These are phyloP conservation scores for Pachysandra terminalis DNA, from an alignment of 164 flowering plant genomes.

Conservation along the genomic window DNA sequence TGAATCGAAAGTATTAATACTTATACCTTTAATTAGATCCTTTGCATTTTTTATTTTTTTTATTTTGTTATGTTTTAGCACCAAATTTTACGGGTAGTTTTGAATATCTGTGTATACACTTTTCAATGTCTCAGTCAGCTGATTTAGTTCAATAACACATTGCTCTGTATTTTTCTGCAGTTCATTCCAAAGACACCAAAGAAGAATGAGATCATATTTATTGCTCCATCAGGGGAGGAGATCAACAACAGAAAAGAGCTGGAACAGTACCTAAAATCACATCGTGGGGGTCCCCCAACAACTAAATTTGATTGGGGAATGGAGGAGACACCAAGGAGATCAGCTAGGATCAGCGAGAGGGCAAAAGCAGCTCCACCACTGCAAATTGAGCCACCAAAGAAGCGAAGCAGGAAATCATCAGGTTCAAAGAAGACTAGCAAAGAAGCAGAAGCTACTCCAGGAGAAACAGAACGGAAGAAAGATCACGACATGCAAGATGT, in stretches of 20 bases:
- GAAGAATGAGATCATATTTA: constrained; percentile 67
- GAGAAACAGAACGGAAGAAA: constrained; percentile 30
- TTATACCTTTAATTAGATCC: not conserved
- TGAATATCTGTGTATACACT: no score
- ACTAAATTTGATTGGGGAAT: constrained; percentile 84
- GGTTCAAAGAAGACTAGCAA: constrained; percentile 35
- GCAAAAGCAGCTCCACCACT: constrained; percentile 50
- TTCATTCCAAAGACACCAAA: constrained; percentile 65
- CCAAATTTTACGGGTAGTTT: no score
- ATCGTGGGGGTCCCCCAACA: constrained; percentile 58
- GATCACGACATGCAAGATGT: constrained; percentile 28
- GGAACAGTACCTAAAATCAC: constrained; percentile 78
- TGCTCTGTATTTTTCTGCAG: constrained; percentile 35
- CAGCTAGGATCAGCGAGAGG: constrained; percentile 76
- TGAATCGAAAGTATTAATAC: not conserved
- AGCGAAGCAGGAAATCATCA: constrained; percentile 40
- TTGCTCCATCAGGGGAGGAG: constrained; percentile 85
- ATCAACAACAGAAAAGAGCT: constrained; percentile 51
- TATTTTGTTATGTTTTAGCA: no score
- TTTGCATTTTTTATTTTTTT: no score
- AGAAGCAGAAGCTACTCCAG: constrained; percentile 27
- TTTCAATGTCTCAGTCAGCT: no score
- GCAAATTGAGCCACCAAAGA: constrained; percentile 43
- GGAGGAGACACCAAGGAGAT: constrained; percentile 87
- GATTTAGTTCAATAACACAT: not conserved